phyloP scores from a whole-genome alignment of 202 grass and related monocot genomes.

The Carex sylvatica region DNA sequence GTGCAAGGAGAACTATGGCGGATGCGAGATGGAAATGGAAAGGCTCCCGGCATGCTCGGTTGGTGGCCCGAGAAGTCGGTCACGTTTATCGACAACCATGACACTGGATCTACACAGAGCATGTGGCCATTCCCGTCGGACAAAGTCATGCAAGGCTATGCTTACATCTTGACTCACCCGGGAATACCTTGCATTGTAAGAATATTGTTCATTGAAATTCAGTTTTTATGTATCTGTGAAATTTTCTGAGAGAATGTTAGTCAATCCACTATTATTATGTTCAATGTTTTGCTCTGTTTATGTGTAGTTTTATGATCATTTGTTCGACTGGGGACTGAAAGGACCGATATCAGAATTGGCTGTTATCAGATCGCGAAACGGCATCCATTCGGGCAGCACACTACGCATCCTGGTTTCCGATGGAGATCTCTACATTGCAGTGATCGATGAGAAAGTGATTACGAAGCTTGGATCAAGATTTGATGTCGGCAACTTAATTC shows the following conservation, averaged over 20 bases:
- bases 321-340: conserved; percentile 64
- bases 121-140: conserved; percentile 38
- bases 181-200: conserved; percentile 38
- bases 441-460: conserved; percentile 55
- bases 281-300: neutral
- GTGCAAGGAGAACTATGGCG: conserved; percentile 69
- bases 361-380: conserved; percentile 39
- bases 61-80: conserved; percentile 76
- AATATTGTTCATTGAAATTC: conserved; percentile 6
- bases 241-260: neutral
- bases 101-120: conserved; percentile 30
- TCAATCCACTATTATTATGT: too few relatives aligned
- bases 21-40: conserved; percentile 57
- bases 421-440: conserved; percentile 52
- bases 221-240: neutral
- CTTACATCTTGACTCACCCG: conserved; percentile 69
- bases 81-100: conserved; percentile 89
- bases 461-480: conserved; percentile 48
- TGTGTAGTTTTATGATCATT: conserved; percentile 68
- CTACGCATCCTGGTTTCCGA: conserved; percentile 56
- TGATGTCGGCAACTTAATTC: conserved; percentile 45
- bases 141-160: conserved; percentile 63
- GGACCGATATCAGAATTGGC: conserved; percentile 45
- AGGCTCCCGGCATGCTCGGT: conserved; percentile 64
- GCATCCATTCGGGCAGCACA: conserved; percentile 48